A percentile compares a stretch with the other conserved stretches of the same genome.
Conservation (phyloP, 768 basidiomycete species). For the Mycena haematopus region DNA sequence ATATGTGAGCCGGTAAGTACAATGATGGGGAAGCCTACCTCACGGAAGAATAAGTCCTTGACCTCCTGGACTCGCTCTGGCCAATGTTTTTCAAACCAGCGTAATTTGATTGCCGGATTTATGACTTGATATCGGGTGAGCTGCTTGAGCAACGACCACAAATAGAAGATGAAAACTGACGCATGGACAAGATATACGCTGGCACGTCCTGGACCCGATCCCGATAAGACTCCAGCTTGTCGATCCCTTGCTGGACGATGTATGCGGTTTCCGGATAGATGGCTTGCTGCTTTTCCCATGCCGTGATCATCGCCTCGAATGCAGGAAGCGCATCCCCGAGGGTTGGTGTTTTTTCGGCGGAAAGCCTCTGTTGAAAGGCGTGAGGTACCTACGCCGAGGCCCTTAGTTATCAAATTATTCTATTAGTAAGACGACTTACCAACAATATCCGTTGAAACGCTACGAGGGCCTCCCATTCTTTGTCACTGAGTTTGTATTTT, state of each 20-base stretch:
- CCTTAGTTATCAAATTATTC: neutral
- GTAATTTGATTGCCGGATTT: neutral
- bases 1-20: neutral
- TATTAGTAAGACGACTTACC: conserved; percentile 22
- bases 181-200: conserved; percentile 2
- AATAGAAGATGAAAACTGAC: neutral
- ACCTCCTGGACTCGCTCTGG: neutral
- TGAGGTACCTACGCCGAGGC: conserved; percentile 35
- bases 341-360: conserved; percentile 27
- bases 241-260: conserved; percentile 23
- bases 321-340: conserved; percentile 26
- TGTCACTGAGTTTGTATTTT: conserved; percentile 8
- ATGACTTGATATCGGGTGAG: neutral
- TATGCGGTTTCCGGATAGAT: conserved; percentile 3
- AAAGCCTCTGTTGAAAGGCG: conserved; percentile 31
- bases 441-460: conserved; percentile 33
- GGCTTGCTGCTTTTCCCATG: conserved; percentile 17
- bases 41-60: neutral
- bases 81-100: neutral
- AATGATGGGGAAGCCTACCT: neutral
- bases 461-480: conserved; percentile 35
- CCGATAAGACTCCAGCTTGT: conserved; percentile 20
- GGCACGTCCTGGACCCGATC: conserved; percentile 10
- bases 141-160: neutral
- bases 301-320: conserved; percentile 25